A percentile compares a stretch with the other conserved stretches of the same genome.
Evolutionary conservation across 768 basidiomycete species (phyloP).

Genomic region (Lactifluus volemus): DNA sequence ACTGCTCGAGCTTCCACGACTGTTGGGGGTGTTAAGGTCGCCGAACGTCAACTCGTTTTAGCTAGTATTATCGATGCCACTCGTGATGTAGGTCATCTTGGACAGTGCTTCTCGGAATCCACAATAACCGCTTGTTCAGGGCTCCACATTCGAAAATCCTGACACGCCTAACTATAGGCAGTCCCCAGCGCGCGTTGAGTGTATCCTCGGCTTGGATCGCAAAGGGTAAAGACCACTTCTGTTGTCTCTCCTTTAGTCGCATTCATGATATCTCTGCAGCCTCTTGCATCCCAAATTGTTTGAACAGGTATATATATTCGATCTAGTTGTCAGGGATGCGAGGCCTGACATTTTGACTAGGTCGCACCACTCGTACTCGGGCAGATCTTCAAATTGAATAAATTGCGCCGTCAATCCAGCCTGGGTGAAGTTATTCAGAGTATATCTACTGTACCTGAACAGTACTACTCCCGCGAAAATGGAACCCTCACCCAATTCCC

Average conservation of each 20-base stretch:
- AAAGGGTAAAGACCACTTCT: slow-evolving; percentile 4
- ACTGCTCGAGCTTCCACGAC: background rate
- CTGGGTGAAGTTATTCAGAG: slow-evolving; percentile 1
- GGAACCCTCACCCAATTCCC: slow-evolving; percentile 22
- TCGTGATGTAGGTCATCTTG: slow-evolving; percentile 11
- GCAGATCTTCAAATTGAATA: slow-evolving; percentile 18
- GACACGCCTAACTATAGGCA: background rate
- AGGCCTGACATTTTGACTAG: background rate
- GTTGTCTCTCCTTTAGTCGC: background rate
- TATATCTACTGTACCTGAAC: slow-evolving; percentile 4
- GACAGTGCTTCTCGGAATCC: background rate
- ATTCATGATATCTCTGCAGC: background rate
- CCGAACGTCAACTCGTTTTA: slow-evolving; percentile 17
- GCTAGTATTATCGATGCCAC: slow-evolving; percentile 20
- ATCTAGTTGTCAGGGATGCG: background rate
- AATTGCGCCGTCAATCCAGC: slow-evolving; percentile 18
- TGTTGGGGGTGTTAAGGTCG: slow-evolving; percentile 13
- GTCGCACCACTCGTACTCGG: slow-evolving; percentile 12
- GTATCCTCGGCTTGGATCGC: slow-evolving; percentile 14
- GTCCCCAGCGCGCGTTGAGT: background rate
- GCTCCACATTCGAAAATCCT: background rate
- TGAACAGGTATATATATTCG: slow-evolving; percentile 4
- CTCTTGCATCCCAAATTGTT: slow-evolving; percentile 11
- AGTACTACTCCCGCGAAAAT: slow-evolving; percentile 13
- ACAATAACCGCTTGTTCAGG: background rate